phyloP scores from a whole-genome alignment of 2,329 filamentous ascomycete genomes.

The Basipetospora chlamydospora region DNA sequence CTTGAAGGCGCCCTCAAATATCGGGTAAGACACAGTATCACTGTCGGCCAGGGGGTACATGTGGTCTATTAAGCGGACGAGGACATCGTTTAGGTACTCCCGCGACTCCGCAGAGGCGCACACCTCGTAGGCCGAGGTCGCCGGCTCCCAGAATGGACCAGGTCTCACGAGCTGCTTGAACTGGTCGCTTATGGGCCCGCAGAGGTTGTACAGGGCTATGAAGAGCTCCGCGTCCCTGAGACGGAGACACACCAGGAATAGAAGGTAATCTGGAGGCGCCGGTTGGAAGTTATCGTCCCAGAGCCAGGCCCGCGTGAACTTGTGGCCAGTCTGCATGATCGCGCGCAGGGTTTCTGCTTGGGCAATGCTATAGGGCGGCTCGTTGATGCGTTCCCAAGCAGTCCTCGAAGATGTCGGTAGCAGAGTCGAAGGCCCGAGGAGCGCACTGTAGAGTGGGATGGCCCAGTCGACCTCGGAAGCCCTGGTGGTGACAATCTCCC shows the following conservation, averaged over 20 bases:
- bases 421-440: background rate
- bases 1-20: background rate
- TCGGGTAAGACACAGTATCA: background rate
- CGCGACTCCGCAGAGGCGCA: background rate
- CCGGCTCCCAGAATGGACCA: slow-evolving; percentile 1
- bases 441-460: background rate
- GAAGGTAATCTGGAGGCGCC: background rate
- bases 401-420: background rate
- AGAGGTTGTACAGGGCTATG: background rate
- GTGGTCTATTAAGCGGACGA: background rate
- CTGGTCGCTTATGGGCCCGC: background rate
- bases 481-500: background rate
- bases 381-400: slow-evolving; percentile 3
- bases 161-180: slow-evolving; percentile 1
- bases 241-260: background rate
- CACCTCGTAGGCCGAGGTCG: background rate
- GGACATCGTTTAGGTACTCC: background rate
- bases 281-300: background rate
- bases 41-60: background rate
- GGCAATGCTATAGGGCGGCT: background rate
- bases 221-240: slow-evolving; percentile 2
- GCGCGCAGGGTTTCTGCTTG: background rate
- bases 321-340: background rate
- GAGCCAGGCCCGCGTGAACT: background rate
- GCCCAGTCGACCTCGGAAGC: background rate